Base-by-base conservation (phyloP, 179 eudicot species). In the Camellia oleifera region DNA sequence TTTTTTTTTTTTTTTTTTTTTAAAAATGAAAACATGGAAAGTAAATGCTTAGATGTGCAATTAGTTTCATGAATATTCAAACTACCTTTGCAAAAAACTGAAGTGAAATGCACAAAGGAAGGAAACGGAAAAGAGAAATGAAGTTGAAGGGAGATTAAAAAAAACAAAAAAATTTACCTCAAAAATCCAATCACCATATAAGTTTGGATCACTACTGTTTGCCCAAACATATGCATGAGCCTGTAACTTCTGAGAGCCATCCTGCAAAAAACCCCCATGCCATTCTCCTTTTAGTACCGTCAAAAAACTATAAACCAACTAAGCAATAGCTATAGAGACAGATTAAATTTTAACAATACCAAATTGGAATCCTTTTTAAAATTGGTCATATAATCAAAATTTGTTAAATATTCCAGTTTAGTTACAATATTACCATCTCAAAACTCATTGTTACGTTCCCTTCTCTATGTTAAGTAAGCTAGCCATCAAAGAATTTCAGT, bases 101-200 rank as follows among this genome's bases (percentile, higher is more conserved):
- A 48, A 48, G 5, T 3, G 52, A 4, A 4, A 48, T 48, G 2
- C 5, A 48, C 52, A 48, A 48, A 6, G 7, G 52, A 48, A 6
- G 7, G 52, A 48, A 48, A 23, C 26, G 26, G 26, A 6, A 48
- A 48, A 48, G 52, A 48, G 52, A 48, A 48, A 48, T 48, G 15
- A 52, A 20, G 60, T 52, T 20, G 45, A 52, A 74, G 32, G n/a
- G 4, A 18, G 42, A 32, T 4, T 42, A 68, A 32, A 18, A 48
- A 20, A 32, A 48, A 5, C 17, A 7, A 32, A 8, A 56, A 64
- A 75, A 45, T 45, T 82, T 88, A 95, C 99, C 94, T 91, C 93
- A 80, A 90, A 92, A 83, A 90, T 86, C 97, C 99, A 95, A 11
- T 85, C 89, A 81, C 97, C 99, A 70, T 90, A 90, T 85, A 95